phyloP scores from a whole-genome alignment of 2,329 filamentous ascomycete genomes.

The Colletotrichum godetiae region DNA sequence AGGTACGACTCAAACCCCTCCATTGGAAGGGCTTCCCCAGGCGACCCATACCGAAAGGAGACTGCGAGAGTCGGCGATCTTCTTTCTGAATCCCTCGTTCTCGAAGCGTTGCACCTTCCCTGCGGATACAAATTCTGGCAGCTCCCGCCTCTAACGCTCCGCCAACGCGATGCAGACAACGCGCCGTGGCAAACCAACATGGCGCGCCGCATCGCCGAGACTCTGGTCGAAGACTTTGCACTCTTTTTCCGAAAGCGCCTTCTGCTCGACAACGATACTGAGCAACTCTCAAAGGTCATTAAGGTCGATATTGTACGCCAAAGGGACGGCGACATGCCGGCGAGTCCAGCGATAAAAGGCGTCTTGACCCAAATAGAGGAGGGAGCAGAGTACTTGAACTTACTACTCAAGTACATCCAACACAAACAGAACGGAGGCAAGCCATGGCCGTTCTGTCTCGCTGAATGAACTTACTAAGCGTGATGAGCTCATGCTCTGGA shows the following conservation, averaged over 20 bases:
- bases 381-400: background rate
- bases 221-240: background rate
- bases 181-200: background rate
- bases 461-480: too few relatives aligned
- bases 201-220: background rate
- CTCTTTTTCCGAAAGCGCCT: background rate
- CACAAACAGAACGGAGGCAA: background rate
- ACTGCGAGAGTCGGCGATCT: background rate
- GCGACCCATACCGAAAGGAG: background rate
- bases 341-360: background rate
- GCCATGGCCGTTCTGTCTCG: background rate
- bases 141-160: background rate
- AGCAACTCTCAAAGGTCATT: background rate
- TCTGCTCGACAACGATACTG: background rate
- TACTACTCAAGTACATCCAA: background rate
- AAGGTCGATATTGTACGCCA: background rate
- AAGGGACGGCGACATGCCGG: background rate
- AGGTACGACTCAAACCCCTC: background rate
- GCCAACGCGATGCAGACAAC: background rate
- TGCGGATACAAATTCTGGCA: background rate
- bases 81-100: background rate
- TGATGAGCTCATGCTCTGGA: too few relatives aligned
- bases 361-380: background rate
- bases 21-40: background rate
- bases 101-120: background rate